Conservation (phyloP, 441 rosid genomes). For the Breynia disticha region DNA sequence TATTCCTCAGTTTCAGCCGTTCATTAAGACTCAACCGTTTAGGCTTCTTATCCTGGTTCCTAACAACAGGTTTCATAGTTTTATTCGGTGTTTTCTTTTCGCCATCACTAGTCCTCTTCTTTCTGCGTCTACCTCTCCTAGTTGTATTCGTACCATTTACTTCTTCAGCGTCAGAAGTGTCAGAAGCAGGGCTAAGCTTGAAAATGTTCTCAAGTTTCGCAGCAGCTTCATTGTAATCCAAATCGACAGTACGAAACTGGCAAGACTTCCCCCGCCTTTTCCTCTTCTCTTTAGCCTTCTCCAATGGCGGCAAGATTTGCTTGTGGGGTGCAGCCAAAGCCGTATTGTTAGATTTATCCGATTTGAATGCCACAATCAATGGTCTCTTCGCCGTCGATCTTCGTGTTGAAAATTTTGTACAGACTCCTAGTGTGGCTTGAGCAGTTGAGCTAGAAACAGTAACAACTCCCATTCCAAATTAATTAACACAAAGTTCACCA, state of each 20-base stretch:
- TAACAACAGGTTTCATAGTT: slow-evolving; percentile 26
- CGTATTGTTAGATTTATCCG: slow-evolving; percentile 38
- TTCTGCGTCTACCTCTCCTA: slow-evolving; percentile 26
- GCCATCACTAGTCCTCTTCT: slow-evolving; percentile 29
- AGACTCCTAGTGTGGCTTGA: slow-evolving; percentile 49
- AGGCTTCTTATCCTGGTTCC: slow-evolving; percentile 32
- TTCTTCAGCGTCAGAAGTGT: slow-evolving; percentile 27
- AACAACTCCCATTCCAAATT: slow-evolving; percentile 76
- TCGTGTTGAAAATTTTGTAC: slow-evolving; percentile 29
- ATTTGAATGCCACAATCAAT: slow-evolving; percentile 56
- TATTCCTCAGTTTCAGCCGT: slow-evolving; percentile 46
- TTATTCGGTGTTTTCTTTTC: slow-evolving; percentile 17
- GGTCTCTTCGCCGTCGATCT: slow-evolving; percentile 35
- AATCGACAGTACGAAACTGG: slow-evolving; percentile 24
- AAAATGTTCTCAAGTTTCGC: slow-evolving; percentile 75
- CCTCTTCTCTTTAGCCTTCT: slow-evolving; percentile 33
- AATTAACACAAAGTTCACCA: not conserved
- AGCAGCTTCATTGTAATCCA: slow-evolving; percentile 83
- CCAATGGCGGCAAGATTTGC: slow-evolving; percentile 40
- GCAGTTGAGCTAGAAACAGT: slow-evolving; percentile 74
- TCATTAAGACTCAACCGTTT: slow-evolving; percentile 57
- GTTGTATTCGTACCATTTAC: slow-evolving; percentile 15
- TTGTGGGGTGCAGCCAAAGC: slow-evolving; percentile 36
- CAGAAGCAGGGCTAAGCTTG: slow-evolving; percentile 58
- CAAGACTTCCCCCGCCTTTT: slow-evolving; percentile 36